Evolutionary conservation across 352 stramenopile species (phyloP).

Genomic region (Pythium angustatum): DNA sequence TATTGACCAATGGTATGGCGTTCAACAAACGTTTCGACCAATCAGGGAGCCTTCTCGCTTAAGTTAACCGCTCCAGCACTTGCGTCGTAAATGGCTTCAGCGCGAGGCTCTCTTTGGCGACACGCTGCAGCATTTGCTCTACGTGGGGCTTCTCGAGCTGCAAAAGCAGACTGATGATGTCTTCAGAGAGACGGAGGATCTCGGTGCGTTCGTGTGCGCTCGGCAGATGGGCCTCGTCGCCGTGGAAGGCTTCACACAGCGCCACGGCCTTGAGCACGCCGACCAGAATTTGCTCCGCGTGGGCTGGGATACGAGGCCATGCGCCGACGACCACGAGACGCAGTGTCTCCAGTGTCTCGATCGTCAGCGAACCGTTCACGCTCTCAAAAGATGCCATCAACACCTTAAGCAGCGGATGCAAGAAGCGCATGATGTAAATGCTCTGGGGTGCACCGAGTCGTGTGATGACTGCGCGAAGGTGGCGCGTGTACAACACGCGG

Average conservation of each 20-base stretch:
- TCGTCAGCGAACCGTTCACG: conserved; percentile 47
- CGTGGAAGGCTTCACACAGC: conserved; percentile 66
- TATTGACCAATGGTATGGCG: conserved; percentile 15
- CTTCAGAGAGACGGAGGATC: conserved; percentile 19
- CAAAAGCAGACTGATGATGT: conserved; percentile 23
- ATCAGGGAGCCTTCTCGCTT: too few relatives aligned
- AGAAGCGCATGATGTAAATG: conserved; percentile 67
- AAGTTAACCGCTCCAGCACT: conserved; percentile 3
- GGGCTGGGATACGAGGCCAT: conserved; percentile 70
- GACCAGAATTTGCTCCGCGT: conserved; percentile 69
- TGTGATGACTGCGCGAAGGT: conserved; percentile 46
- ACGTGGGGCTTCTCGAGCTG: conserved; percentile 17
- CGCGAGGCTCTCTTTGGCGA: conserved; percentile 17
- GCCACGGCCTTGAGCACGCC: conserved; percentile 68
- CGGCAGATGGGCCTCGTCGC: conserved; percentile 18
- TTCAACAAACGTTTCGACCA: neutral
- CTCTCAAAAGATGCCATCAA: conserved; percentile 67
- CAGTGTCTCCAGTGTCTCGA: conserved; percentile 64
- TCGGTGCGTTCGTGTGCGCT: conserved; percentile 10
- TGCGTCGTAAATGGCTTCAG: conserved; percentile 25
- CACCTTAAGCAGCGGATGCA: conserved; percentile 81
- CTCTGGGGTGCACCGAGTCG: conserved; percentile 67
- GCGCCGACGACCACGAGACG: conserved; percentile 49
- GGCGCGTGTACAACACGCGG: conserved; percentile 55
- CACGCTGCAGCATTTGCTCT: conserved; percentile 16